Evolutionary conservation across 352 stramenopile species (phyloP), one percentile per base, ranked within the genome.

Genomic region (Aphanomyces astaci): DNA sequence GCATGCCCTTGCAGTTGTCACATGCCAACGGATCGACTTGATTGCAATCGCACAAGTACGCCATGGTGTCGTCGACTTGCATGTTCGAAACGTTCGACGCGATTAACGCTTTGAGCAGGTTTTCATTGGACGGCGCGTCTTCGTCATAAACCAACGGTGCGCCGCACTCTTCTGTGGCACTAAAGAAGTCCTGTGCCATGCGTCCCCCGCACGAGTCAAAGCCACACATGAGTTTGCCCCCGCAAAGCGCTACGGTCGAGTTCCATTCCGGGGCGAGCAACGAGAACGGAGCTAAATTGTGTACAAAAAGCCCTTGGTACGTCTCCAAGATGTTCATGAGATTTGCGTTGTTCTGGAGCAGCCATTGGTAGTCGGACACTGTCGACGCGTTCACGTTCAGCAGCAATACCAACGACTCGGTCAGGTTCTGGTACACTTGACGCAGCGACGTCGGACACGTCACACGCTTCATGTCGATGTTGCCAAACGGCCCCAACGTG

Each of bases 211-310:
- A 55, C 1, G 10, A 55, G 27, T 25, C 1, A 1, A 55, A 2
- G 0, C 39, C 57, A 33, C 57, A 66, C 24, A 66, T 28, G 22
- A 66, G 39, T 4, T 66, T 60, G 22, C 57, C 57, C 10, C 57
- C 57, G 15, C 27, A 32, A 19, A 55, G 24, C 5, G 33, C 31
- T n/a, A 48, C 13, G n/a, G 57, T 66, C 11, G 54, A 11, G 52
- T 43, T 43, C 30, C 31, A 43, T 31, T 31, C 36, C 10, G 54
- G 36, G 52, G 31, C 11, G 10, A 63, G 11, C 54, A 49, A 22
- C 11, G 13, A 22, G 10, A 48, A 28, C 17, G 57, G 24, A 10
- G 45, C 25, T 17, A 30, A 24, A 3, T 48, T 49, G 57, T 9
- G 28, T 24, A 27, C 4, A 19, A 66, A 66, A 10, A 31, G 24